A percentile compares a stretch with the other conserved stretches of the same genome.
phyloP scores from a whole-genome alignment of 768 basidiomycete species.

The Amanita inopinata region DNA sequence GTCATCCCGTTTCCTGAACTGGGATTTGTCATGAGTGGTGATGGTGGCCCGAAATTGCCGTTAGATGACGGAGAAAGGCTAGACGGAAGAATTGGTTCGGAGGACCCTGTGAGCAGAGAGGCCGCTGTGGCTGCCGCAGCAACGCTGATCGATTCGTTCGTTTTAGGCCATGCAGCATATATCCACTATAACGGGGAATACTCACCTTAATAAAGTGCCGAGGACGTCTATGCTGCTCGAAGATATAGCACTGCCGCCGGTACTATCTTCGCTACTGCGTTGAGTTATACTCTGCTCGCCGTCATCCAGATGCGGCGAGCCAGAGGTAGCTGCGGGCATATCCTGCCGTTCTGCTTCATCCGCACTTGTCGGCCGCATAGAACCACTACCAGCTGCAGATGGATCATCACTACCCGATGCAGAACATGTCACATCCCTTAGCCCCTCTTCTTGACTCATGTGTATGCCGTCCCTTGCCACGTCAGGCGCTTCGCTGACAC shows the following conservation, averaged over 20 bases:
- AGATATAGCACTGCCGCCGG: constrained; percentile 33
- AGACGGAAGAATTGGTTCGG: constrained; percentile 53
- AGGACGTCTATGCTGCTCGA: constrained; percentile 75
- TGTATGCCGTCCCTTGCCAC: too few relatives aligned
- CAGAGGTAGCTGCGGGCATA: constrained; percentile 8
- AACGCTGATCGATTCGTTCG: constrained; percentile 36
- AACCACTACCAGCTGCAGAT: not conserved
- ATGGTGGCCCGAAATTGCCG: constrained; percentile 30
- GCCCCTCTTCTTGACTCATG: too few relatives aligned
- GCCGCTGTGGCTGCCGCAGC: constrained; percentile 90
- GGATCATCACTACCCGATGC: not conserved
- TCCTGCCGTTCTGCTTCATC: not conserved
- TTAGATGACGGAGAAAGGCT: constrained; percentile 34
- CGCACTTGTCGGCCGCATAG: not conserved
- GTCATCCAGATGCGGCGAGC: not conserved
- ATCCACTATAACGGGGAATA: constrained; percentile 12
- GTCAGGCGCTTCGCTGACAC: too few relatives aligned
- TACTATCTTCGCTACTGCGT: constrained; percentile 9
- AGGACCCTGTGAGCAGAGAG: constrained; percentile 67
- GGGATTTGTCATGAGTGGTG: constrained; percentile 10
- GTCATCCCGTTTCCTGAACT: constrained; percentile 14
- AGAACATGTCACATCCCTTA: not conserved
- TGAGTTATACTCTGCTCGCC: constrained; percentile 12
- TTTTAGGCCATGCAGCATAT: not conserved
- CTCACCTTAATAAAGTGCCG: constrained; percentile 73